Evolutionary conservation across 495 filamentous ascomycete genomes (phyloP).

Genomic region (Podospora comata): DNA sequence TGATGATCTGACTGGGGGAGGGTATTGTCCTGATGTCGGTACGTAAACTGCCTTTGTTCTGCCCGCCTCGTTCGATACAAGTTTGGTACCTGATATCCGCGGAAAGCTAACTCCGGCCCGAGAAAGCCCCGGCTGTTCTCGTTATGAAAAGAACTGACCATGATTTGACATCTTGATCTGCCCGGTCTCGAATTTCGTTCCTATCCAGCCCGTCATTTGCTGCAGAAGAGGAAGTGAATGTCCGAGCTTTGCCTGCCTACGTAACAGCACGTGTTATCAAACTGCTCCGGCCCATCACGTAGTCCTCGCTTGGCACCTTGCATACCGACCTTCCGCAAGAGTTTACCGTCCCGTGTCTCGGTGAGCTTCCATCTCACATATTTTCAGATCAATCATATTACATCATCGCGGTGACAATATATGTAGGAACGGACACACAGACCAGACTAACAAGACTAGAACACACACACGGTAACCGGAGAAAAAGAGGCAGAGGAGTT

Average conservation of each 20-base stretch:
- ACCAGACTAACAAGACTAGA: background rate
- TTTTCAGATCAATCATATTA: background rate
- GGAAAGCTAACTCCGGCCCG: too few species aligned
- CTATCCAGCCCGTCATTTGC: background rate
- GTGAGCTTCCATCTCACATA: background rate
- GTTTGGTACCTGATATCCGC: too few species aligned
- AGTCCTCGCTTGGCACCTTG: background rate
- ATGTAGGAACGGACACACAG: background rate
- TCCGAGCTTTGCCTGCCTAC: background rate
- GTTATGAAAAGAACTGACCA: background rate
- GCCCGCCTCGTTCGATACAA: too few species aligned
- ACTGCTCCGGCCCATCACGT: background rate
- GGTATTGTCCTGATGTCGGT: background rate
- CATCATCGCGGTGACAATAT: background rate
- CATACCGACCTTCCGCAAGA: background rate
- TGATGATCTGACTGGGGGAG: background rate
- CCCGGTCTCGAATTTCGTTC: background rate
- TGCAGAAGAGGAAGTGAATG: background rate
- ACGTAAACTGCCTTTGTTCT: background rate
- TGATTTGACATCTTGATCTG: background rate
- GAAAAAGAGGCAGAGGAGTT: background rate
- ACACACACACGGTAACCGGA: background rate
- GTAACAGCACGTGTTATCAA: background rate
- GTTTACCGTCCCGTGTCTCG: background rate
- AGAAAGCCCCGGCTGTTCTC: too few species aligned